These are phyloP conservation scores for Rhododendron simsii DNA, from an alignment of 148 eudicot genomes.

Conservation along the genomic window DNA sequence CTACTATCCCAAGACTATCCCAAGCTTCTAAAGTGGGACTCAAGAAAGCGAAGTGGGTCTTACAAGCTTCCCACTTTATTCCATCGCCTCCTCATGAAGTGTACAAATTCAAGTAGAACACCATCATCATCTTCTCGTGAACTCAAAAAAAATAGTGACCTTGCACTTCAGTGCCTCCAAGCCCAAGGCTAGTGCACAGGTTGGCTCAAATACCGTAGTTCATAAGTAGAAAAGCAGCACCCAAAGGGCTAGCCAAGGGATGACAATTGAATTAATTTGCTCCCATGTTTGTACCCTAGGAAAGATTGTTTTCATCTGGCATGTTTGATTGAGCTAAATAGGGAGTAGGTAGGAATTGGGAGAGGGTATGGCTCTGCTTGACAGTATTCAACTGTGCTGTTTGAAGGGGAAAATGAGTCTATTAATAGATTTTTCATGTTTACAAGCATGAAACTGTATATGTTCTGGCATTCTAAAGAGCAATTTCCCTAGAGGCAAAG, in stretches of 20 bases:
- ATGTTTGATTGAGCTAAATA: background rate
- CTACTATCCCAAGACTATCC: background rate
- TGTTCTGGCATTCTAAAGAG: background rate
- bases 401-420: background rate
- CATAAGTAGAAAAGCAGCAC: background rate
- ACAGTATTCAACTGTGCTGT: background rate
- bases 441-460: background rate
- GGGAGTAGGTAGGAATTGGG: background rate
- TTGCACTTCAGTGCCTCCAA: background rate
- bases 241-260: background rate
- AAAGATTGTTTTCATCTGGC: background rate
- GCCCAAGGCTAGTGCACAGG: background rate
- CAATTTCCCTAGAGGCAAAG: background rate
- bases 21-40: background rate
- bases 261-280: background rate
- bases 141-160: too few species aligned
- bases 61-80: too few species aligned
- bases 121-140: too few species aligned
- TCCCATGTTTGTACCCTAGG: background rate
- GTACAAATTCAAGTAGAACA: too few species aligned
- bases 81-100: too few species aligned
- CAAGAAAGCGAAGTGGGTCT: too few species aligned
- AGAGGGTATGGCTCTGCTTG: background rate
- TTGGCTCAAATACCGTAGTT: background rate
- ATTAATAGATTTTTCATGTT: background rate